Evolutionary conservation across 164 flowering plant genomes (phyloP), one percentile per base, ranked within the genome.

Genomic region (Vitis cinerea): DNA sequence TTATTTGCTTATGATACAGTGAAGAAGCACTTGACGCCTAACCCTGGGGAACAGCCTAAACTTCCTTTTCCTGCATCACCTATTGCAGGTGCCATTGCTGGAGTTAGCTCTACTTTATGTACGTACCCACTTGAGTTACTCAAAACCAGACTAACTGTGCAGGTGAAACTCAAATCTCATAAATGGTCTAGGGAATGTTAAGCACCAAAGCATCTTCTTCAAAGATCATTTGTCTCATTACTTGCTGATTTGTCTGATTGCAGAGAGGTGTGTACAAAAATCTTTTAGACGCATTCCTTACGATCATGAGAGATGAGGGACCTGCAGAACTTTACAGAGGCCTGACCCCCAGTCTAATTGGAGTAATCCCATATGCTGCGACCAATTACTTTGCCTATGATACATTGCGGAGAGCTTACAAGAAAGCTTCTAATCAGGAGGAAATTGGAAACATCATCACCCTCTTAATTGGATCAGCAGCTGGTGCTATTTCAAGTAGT

Each of bases 331-430:
- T 92, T 10, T 90, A 85, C 78, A 64, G 95, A 67, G 95, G 97
- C 61, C 93, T 92, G 59, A 81, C 87, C 52, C 92, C 95, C 9
- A 90, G 97, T 71, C 69, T 90, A 8, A 90, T 92, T 3, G 97
- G 95, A 59, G 91, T 92, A n/a, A 74, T 92, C 62, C 97, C 97
- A 9, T 92, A 92, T 74, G 93, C 97, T 15, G 94, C 97, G 7
- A 77, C 89, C 50, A 92, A 88, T 64, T 90, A 90, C 72, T 88
- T 70, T 75, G 93, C 97, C 10, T 88, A 92, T 67, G 97, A 92
- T 69, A 80, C 90, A 29, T 67, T 92, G 47, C 70, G 88, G 51
- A 92, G 86, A 66, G 79, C 79, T 29, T 90, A 92, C 75, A 54
- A 65, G 59, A 82, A 79, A 61, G 63, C 72, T 10, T 83, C 73